A percentile compares a stretch with the other conserved stretches of the same genome.
Conservation (phyloP, 305 asterid species). For the Fraxinus dipetala region DNA sequence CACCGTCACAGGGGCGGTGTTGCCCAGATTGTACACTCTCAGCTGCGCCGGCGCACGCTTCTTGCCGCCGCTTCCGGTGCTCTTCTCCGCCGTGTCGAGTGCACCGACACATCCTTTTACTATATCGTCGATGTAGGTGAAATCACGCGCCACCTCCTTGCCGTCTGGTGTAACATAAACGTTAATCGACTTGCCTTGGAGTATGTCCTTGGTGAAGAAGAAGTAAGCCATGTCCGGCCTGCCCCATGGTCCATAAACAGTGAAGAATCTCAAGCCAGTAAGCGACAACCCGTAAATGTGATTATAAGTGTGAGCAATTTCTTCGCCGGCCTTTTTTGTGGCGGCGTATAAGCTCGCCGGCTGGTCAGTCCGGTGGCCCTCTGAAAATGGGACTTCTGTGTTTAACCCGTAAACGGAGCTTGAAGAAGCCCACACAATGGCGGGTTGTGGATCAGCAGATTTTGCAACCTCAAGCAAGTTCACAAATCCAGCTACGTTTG, state of each 20-base stretch:
- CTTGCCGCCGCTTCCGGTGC: constrained; percentile 88
- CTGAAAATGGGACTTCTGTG: constrained; percentile 68
- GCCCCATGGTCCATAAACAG: constrained; percentile 94
- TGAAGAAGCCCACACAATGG: constrained; percentile 87
- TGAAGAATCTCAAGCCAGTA: constrained; percentile 79
- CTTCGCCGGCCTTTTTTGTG: constrained; percentile 90
- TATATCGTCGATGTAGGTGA: constrained; percentile 84
- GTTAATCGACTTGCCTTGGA: constrained; percentile 61
- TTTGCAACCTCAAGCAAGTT: constrained; percentile 65
- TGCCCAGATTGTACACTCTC: constrained; percentile 82
- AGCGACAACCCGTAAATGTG: constrained; percentile 75
- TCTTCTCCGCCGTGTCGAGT: constrained; percentile 89
- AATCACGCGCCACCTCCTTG: constrained; percentile 96
- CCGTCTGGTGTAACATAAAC: constrained; percentile 64
- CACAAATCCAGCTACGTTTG: constrained; percentile 80
- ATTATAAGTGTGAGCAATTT: constrained; percentile 80
- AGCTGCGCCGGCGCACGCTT: constrained; percentile 75
- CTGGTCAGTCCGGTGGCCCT: constrained; percentile 59
- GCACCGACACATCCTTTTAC: constrained; percentile 86
- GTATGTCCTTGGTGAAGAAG: constrained; percentile 78
- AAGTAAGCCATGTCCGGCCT: constrained; percentile 93
- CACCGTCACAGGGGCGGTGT: constrained; percentile 88
- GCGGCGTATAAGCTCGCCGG: constrained; percentile 95
- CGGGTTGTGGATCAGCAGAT: constrained; percentile 77
- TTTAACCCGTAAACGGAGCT: constrained; percentile 84